Evolutionary conservation across 768 basidiomycete genomes (phyloP), one percentile per base, ranked within the genome.

Genomic region (Suillus fuscotomentosus): DNA sequence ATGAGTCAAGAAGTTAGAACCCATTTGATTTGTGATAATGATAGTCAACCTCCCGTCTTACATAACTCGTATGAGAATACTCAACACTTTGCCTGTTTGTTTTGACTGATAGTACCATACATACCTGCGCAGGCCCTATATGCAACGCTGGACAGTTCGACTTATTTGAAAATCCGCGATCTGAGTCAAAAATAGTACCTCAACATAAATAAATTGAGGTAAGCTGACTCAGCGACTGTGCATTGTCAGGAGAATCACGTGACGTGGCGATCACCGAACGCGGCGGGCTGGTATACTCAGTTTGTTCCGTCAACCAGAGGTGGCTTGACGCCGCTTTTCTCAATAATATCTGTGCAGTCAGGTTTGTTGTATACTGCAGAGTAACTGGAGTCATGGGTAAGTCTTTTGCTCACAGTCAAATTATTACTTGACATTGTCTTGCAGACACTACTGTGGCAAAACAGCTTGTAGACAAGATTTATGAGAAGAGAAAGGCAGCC

Each of bases 401-500:
- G 61, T 39, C 31, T 5, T 62, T 62, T 41, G 15, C 20, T 34
- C 20, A n/a, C 20, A 24, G 20, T 55, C 36, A 57, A 59, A 60
- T 39, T 22, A 5, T 22, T 59, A 34, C 15, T 22, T 55, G 9
- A 60, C 36, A 17, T 7, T 3, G 8, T 39, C 20, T 62, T 60
- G 39, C 62, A 94, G 92, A 95, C 71, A 80, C 87, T 63, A 84
- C 86, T 65, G 86, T 94, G 57, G 81, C 90, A 50, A 90, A 89
- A 74, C 93, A 92, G 73, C 81, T 95, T 64, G 84, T 92, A 55
- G 93, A 95, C 86, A 94, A 94, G 78, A 90, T 95, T 76, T 97
- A 98, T 75, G 96, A 98, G 83, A 95, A 95, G 79, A 87, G 96
- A 64, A 97, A 98, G 79, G 88, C 92, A 9, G 95, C 96, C 8